Evolutionary conservation across 805 yeast genomes (phyloP).

Genomic region (Saccharomycopsis synnaedendra): DNA sequence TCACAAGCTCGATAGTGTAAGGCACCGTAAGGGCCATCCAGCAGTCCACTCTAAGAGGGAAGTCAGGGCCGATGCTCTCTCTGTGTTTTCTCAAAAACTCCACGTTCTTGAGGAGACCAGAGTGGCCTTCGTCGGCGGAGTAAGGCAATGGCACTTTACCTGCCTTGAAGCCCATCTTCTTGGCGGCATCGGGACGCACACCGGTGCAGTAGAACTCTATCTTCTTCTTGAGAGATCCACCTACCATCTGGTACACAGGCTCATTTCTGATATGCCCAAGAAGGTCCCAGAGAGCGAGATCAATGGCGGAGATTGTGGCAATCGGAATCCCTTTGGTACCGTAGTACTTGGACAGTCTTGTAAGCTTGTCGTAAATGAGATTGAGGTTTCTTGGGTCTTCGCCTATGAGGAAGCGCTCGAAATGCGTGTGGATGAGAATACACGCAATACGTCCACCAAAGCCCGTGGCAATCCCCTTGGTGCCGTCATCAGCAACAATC

Average conservation of each 20-base stretch:
- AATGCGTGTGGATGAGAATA: constrained; percentile 35
- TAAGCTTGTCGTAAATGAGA: constrained; percentile 36
- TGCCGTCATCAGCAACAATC: constrained; percentile 36
- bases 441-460: constrained; percentile 42
- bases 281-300: constrained; percentile 39
- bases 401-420: constrained; percentile 33
- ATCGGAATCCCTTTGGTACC: constrained; percentile 39
- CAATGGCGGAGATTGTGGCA: constrained; percentile 37
- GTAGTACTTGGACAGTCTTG: constrained; percentile 39
- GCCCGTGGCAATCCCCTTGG: constrained; percentile 40
- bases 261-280: constrained; percentile 38
- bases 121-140: constrained; percentile 40
- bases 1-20: constrained; percentile 34
- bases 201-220: constrained; percentile 41
- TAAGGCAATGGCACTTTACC: constrained; percentile 40
- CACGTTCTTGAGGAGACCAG: constrained; percentile 33
- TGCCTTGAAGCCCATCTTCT: constrained; percentile 41
- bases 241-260: constrained; percentile 41
- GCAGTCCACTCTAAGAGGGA: constrained; percentile 43
- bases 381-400: constrained; percentile 37
- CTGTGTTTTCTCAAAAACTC: constrained; percentile 34
- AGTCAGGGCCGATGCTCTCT: constrained; percentile 36
- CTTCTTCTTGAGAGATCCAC: constrained; percentile 36
- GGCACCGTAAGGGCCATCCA: constrained; percentile 39
- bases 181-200: constrained; percentile 35